phyloP scores from a whole-genome alignment of 352 stramenopile species.

The Phytophthora macrochlamydospora region DNA sequence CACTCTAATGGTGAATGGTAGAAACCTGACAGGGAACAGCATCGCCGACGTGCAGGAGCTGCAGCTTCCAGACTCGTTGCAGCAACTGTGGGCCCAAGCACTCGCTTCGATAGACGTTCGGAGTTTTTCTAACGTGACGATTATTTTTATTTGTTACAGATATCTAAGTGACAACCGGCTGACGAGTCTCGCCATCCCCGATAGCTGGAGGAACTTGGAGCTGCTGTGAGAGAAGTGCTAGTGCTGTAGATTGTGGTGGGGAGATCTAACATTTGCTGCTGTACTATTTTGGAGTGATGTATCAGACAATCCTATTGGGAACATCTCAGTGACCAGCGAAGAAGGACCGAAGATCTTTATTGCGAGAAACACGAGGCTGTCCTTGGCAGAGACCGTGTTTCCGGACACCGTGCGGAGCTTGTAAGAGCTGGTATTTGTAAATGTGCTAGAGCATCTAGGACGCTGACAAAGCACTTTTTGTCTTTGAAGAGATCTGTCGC shows the following conservation, averaged over 20 bases:
- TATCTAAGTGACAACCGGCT: conserved; percentile 24
- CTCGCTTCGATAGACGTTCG: background rate
- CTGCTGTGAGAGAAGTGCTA: conserved; percentile 19
- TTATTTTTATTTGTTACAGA: conserved; percentile 13
- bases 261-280: too few relatives aligned
- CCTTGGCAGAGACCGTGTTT: conserved; percentile 17
- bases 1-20: background rate
- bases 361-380: conserved; percentile 26
- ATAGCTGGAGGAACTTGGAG: conserved; percentile 18
- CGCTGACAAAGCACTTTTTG: background rate
- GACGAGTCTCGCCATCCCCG: conserved; percentile 20
- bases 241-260: background rate
- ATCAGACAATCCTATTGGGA: conserved; percentile 34
- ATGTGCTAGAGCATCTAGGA: too few relatives aligned
- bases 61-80: conserved; percentile 21
- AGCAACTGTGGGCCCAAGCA: conserved; percentile 18
- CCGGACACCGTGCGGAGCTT: conserved; percentile 24
- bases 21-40: conserved; percentile 29
- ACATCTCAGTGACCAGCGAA: conserved; percentile 23
- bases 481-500: conserved; percentile 30
- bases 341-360: conserved; percentile 22
- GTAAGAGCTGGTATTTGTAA: conserved; percentile 5
- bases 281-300: conserved; percentile 18
- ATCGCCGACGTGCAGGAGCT: conserved; percentile 14
- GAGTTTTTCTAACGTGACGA: conserved; percentile 1